A percentile compares a stretch with the other conserved stretches of the same genome.
Evolutionary conservation across 2,329 filamentous ascomycete species (phyloP).

Genomic region (Beauveria rudraprayagi): DNA sequence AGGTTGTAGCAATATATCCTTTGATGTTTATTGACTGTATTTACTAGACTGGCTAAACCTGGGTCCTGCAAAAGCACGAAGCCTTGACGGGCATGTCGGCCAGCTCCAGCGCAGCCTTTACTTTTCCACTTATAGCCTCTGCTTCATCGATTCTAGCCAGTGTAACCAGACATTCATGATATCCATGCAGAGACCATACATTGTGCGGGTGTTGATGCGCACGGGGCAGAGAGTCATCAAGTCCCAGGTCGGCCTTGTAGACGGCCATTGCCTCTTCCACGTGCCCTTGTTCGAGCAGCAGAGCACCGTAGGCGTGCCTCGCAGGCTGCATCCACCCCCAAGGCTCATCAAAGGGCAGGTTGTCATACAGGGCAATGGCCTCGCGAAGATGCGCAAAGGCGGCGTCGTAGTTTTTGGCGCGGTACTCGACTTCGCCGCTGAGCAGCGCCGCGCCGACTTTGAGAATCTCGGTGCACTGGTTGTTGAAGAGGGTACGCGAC

Average conservation of each 20-base stretch:
- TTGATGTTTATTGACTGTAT: not conserved
- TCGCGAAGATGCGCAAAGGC: slow-evolving; percentile 53
- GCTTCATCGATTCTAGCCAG: slow-evolving; percentile 36
- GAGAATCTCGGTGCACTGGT: slow-evolving; percentile 47
- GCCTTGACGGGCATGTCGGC: slow-evolving; percentile 51
- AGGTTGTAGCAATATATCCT: not conserved
- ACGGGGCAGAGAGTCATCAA: slow-evolving; percentile 52
- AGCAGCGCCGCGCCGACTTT: slow-evolving; percentile 59
- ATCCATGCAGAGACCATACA: slow-evolving; percentile 67
- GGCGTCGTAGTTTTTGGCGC: slow-evolving; percentile 45
- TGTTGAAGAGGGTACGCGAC: slow-evolving; percentile 45
- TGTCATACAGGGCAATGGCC: slow-evolving; percentile 53
- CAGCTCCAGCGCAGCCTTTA: slow-evolving; percentile 42
- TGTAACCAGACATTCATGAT: slow-evolving; percentile 58
- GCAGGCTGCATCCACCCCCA: slow-evolving; percentile 77
- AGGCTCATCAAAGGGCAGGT: slow-evolving; percentile 62
- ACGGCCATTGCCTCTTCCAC: slow-evolving; percentile 46
- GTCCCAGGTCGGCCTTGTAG: slow-evolving; percentile 54
- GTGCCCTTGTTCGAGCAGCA: slow-evolving; percentile 59
- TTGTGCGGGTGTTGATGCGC: slow-evolving; percentile 63
- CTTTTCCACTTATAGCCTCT: slow-evolving; percentile 27
- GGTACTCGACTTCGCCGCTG: slow-evolving; percentile 66
- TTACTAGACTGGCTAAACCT: not conserved
- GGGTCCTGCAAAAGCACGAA: slow-evolving; percentile 21
- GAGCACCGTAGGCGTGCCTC: slow-evolving; percentile 61